Percentiles rank a stretch among this genome's conserved stretches.
These are phyloP conservation scores for Carex kokanica DNA, from an alignment of 176 grass and related monocot species.

Conservation along the genomic window DNA sequence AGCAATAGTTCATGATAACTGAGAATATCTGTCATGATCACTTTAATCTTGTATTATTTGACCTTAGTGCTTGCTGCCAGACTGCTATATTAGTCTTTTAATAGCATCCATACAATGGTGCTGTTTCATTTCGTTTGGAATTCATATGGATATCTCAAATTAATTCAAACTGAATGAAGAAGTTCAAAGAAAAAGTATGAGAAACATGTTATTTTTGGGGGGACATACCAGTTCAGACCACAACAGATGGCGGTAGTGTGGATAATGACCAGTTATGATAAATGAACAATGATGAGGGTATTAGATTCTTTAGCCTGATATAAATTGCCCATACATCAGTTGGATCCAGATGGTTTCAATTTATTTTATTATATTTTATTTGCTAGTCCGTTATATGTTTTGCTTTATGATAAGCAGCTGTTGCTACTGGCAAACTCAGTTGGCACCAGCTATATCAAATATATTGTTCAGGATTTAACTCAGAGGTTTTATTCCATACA, in stretches of 20 bases:
- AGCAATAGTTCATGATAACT: not conserved
- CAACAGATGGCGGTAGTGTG: not conserved
- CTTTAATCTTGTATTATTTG: not conserved
- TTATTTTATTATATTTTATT: not conserved
- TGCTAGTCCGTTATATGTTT: not conserved
- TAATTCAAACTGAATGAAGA: constrained; percentile 2
- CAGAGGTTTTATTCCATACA: not conserved
- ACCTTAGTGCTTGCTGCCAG: not conserved
- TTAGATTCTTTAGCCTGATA: not conserved
- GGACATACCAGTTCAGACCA: not conserved
- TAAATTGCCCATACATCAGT: not conserved
- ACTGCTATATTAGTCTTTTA: not conserved
- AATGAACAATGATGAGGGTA: constrained; percentile 2
- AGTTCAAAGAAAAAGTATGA: not conserved
- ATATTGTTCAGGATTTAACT: not conserved
- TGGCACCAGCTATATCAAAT: not conserved
- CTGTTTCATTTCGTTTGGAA: not conserved
- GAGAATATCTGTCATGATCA: not conserved
- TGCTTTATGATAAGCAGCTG: not conserved
- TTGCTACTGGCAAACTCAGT: not conserved
- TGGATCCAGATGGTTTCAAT: not conserved
- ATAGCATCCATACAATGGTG: not conserved
- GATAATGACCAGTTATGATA: constrained; percentile 1
- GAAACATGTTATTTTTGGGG: not conserved
- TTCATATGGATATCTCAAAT: not conserved